Conservation (phyloP, 345 rosid genomes). For the Firmiana major region DNA sequence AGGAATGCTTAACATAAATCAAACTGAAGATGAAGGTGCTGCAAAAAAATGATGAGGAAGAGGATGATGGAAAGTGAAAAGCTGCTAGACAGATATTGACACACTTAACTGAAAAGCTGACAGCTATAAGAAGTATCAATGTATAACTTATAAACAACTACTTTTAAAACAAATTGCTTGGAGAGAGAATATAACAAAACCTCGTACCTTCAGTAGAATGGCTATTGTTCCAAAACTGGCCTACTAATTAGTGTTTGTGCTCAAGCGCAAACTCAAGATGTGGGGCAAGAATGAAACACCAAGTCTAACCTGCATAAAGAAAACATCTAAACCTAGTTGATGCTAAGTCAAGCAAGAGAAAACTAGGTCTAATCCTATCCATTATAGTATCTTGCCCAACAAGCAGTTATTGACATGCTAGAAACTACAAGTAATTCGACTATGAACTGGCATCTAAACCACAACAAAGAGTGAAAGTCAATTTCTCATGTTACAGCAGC, state of each 20-base stretch:
- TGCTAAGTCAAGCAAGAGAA: constrained; percentile 32
- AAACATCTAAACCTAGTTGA: constrained; percentile 50
- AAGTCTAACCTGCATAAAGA: constrained; percentile 58
- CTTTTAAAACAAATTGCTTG: neutral
- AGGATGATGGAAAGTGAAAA: neutral
- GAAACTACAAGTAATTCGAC: constrained; percentile 2
- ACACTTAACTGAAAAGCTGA: constrained; percentile 6
- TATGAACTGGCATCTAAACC: neutral
- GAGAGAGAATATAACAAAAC: constrained; percentile 12
- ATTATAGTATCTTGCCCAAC: constrained; percentile 20
- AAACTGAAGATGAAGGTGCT: neutral
- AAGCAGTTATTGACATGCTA: constrained; percentile 3
- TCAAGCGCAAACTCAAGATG: constrained; percentile 20
- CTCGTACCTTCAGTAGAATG: constrained; percentile 40
- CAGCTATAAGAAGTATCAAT: neutral
- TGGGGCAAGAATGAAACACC: constrained; percentile 24
- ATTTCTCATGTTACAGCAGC: neutral
- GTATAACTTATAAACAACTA: neutral
- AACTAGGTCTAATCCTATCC: constrained; percentile 13
- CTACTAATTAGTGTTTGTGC: constrained; percentile 23
- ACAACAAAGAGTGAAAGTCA: neutral
- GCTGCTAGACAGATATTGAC: neutral
- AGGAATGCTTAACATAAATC: neutral
- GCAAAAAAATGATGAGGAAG: constrained; percentile 1
- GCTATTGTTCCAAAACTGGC: constrained; percentile 37